Evolutionary conservation across 208 protist genomes (phyloP), one percentile per base, ranked within the genome.

Genomic region (Trypanosoma congolense): DNA sequence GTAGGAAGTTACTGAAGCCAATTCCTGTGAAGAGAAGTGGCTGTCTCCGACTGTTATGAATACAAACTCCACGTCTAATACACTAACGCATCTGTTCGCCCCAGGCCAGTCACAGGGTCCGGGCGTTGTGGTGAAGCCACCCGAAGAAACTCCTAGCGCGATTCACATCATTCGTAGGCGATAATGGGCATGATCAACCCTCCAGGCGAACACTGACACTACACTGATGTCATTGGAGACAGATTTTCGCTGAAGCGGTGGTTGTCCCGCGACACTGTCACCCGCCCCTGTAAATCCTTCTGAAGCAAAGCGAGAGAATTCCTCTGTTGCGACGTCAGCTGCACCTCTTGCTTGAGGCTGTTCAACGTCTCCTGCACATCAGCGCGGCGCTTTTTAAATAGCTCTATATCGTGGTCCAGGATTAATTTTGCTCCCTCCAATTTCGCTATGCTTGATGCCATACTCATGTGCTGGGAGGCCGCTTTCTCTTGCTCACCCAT

Each of bases 361-460:
- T 52, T 30, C 16, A 43, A 24, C 29, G 46, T 30, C 44, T 53
- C 45, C 49, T 51, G 29, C 33, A 70, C 5, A 21, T 42, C 45
- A 6, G 22, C 55, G 24, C 57, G 56, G 3, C 43, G 50, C 2
- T 30, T 10, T n/a, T 28, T 6, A 31, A 59, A 68, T 42, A 71
- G 44, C 31, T 52, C 35, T 24, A 40, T 48, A 9, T 56, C 68
- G 29, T 57, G 43, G 16, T 63, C 43, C 16, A 90, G 56, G 8
- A 57, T 28, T 26, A 66, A 56, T 31, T 53, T 44, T 56, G 60
- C 65, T 10, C 49, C 61, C 9, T 48, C 64, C n/a, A 69, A 24
- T 16, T 66, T 59, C 46, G 74, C 65, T 33, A 59, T 51, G 24
- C 73, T 54, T 24, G 21, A 24, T 29, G 35, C 19, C 52, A 57